These are phyloP conservation scores for Solanum tarapatanum DNA, from an alignment of 257 asterid species.

Conservation along the genomic window DNA sequence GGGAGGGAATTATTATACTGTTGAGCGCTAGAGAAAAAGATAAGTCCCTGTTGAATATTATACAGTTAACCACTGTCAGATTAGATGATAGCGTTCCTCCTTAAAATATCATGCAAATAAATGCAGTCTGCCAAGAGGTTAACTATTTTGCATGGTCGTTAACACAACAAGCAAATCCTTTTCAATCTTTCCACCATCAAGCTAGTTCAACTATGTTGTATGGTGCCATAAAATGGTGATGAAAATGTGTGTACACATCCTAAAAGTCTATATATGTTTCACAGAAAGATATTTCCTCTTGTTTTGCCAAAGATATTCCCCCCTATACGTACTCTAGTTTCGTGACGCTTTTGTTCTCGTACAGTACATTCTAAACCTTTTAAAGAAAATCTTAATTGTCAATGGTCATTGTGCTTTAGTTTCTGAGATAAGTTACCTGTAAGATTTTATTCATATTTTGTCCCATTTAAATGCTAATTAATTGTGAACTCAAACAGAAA, in stretches of 20 bases:
- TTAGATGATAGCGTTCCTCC: background rate
- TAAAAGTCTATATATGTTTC: background rate
- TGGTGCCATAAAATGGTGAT: background rate
- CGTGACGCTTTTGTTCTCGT: background rate
- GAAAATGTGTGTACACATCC: background rate
- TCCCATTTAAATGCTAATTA: background rate
- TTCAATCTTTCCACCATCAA: background rate
- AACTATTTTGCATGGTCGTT: background rate
- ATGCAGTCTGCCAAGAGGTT: background rate
- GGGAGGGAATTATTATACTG: background rate
- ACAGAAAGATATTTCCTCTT: background rate
- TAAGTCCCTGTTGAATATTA: background rate
- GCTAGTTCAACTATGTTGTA: background rate
- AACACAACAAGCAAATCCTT: background rate
- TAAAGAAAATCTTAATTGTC: background rate
- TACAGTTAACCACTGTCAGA: background rate
- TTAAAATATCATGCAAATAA: background rate
- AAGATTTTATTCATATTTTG: background rate
- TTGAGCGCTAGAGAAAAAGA: background rate
- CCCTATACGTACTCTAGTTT: background rate
- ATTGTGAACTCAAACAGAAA: background rate
- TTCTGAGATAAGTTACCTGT: background rate
- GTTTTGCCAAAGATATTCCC: background rate
- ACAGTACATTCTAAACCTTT: background rate
- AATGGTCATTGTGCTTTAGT: background rate